A percentile compares a stretch with the other conserved stretches of the same genome.
Conservation (phyloP, 306 rosid species). For the Alnus glutinosa region DNA sequence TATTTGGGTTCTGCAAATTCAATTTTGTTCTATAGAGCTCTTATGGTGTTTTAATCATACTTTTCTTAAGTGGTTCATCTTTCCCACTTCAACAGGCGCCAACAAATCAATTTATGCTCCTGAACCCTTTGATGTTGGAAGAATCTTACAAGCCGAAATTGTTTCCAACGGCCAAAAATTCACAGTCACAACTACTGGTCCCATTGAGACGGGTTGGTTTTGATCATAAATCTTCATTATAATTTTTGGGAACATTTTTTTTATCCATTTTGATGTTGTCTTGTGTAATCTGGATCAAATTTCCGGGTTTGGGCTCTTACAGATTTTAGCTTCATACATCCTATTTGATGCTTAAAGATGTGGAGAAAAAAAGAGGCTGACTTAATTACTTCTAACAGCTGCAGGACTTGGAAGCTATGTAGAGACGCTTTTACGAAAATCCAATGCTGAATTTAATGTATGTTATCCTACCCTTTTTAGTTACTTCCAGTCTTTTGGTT, state of each 20-base stretch:
- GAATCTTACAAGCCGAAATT: conserved; percentile 80
- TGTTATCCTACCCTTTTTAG: conserved; percentile 33
- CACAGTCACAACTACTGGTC: conserved; percentile 58
- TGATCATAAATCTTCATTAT: conserved; percentile 21
- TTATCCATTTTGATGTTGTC: background rate
- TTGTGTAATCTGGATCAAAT: background rate
- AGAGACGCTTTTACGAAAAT: conserved; percentile 74
- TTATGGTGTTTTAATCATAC: conserved; percentile 5
- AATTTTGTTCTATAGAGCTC: background rate
- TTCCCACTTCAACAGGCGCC: conserved; percentile 59
- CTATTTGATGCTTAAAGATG: conserved; percentile 24
- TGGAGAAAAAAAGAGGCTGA: conserved; percentile 38
- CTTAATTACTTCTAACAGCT: conserved; percentile 51
- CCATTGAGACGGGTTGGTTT: conserved; percentile 77
- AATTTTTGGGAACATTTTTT: background rate
- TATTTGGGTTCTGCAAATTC: background rate
- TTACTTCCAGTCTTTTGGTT: conserved; percentile 3
- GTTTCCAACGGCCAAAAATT: conserved; percentile 60
- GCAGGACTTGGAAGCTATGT: conserved; percentile 69
- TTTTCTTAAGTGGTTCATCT: conserved; percentile 29
- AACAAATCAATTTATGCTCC: conserved; percentile 68
- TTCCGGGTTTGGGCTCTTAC: background rate
- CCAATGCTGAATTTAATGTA: conserved; percentile 83
- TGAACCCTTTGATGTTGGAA: conserved; percentile 91
- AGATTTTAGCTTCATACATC: background rate